A percentile compares a stretch with the other conserved stretches of the same genome.
These are phyloP conservation scores for Aspergillus persii DNA, from an alignment of 2,329 filamentous ascomycete species.

Conservation along the genomic window DNA sequence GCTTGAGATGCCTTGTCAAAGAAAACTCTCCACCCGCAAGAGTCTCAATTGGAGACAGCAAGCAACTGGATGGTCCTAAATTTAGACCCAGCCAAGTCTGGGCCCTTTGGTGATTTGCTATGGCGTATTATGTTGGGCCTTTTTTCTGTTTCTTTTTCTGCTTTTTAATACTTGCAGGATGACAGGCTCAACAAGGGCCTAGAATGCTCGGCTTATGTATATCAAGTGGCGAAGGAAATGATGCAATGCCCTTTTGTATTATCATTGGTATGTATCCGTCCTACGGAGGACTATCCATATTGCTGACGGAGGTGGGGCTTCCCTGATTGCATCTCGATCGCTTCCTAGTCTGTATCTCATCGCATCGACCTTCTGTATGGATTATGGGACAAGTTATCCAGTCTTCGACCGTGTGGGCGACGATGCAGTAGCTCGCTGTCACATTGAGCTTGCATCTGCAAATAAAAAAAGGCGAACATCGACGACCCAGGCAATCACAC, in stretches of 20 bases:
- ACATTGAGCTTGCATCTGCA: neutral
- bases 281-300: neutral
- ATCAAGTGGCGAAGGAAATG: neutral
- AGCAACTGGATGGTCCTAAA: neutral
- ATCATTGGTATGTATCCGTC: neutral
- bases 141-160: neutral
- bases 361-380: neutral
- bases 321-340: neutral
- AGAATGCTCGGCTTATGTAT: neutral
- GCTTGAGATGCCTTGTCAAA: neutral
- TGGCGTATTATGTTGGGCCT: neutral
- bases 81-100: neutral
- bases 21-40: neutral
- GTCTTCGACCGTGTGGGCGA: neutral
- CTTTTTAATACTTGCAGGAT: neutral
- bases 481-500: too few species aligned
- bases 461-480: neutral
- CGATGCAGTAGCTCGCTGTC: neutral
- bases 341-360: neutral
- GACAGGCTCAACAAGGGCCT: neutral
- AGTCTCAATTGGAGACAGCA: neutral
- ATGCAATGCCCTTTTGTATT: neutral
- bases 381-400: neutral
- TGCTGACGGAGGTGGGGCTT: neutral
- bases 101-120: neutral